Evolutionary conservation across 257 asterid genomes (phyloP).

Genomic region (Cordia subcordata): DNA sequence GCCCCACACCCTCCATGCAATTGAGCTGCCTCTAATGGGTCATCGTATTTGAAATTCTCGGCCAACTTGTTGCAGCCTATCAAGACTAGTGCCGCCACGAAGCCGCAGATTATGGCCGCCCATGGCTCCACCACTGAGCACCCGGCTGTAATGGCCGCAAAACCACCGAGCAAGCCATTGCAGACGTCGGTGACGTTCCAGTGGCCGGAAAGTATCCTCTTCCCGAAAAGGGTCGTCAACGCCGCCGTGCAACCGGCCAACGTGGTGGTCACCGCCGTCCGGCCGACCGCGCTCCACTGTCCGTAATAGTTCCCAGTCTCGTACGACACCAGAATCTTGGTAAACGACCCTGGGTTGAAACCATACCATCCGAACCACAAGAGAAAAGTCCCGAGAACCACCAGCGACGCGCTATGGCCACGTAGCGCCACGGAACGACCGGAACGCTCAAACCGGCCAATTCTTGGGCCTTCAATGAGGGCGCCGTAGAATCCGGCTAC

Average conservation of each 20-base stretch:
- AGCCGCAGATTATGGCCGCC: slow-evolving; percentile 50
- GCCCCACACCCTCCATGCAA: slow-evolving; percentile 52
- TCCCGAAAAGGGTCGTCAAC: slow-evolving; percentile 38
- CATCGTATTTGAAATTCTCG: slow-evolving; percentile 33
- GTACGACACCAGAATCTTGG: slow-evolving; percentile 24
- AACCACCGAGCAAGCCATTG: slow-evolving; percentile 46
- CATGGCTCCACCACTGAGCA: slow-evolving; percentile 54
- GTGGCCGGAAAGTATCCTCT: slow-evolving; percentile 30
- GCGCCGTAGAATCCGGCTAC: slow-evolving; percentile 42
- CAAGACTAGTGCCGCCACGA: slow-evolving; percentile 45
- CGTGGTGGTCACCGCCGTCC: slow-evolving; percentile 49
- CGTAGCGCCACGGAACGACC: slow-evolving; percentile 29
- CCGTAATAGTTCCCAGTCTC: slow-evolving; percentile 31
- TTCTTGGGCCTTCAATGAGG: slow-evolving; percentile 41
- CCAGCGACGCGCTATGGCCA: slow-evolving; percentile 46
- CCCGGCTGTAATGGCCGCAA: slow-evolving; percentile 45
- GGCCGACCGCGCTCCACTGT: slow-evolving; percentile 54
- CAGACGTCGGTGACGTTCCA: slow-evolving; percentile 48
- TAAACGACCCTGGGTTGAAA: slow-evolving; percentile 46
- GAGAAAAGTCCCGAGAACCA: slow-evolving; percentile 38
- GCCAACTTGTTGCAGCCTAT: slow-evolving; percentile 38
- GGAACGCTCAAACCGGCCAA: slow-evolving; percentile 36
- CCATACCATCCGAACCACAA: slow-evolving; percentile 54
- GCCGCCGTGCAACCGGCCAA: slow-evolving; percentile 52
- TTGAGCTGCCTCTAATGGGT: slow-evolving; percentile 58